Base-by-base conservation (phyloP, 1,139 yeast species). In the Protomyces inouyei region DNA sequence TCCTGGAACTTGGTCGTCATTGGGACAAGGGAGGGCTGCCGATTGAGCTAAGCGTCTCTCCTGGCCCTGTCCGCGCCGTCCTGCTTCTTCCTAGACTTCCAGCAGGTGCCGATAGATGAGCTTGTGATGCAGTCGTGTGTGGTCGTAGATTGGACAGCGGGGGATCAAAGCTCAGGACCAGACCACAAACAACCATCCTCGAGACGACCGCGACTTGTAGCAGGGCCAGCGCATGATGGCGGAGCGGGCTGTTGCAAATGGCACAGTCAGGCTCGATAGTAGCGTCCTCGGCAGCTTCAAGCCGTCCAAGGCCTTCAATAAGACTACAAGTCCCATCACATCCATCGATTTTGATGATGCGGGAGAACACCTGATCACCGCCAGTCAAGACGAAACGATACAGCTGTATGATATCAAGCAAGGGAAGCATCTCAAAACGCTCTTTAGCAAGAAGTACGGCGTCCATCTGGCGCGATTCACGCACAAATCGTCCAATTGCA, bases 401-500 rank as follows among this genome's bases (percentile, higher is more conserved):
- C 96, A 90, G 72, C 76, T 95, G 23, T 93, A 90, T 73, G 96
- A 92, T 75, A 81, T 85, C 35, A 81, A 84, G 57, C 80, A 83
- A 64, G 97, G 97, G 0, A 79, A 82, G 65, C 68, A 65, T 35
- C 65, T 60, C 71, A 73, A 70, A 64, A 85, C 90, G 5, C 81
- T 89, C 4, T 87, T 84, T 69, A 86, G 95, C 28, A 93, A 90
- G 75, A 93, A 93, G 73, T 93, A 93, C 71, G 98, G 99, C 0
- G 90, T 92, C 65, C 91, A 89, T 72, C 76, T 89, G 52, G 97
- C 97, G 1, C 80, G 85, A 57, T 93, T 93, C 74, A 86, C 97
- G 0, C 96, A 90, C 71, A 81, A 82, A 55, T 86, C 85, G 53
- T 80, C 84, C 65, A 85, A 87, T 69, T 86, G 95, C 71, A 78